Conservation (phyloP, 2,329 filamentous ascomycete genomes). For the Cladorrhinum sp. region DNA sequence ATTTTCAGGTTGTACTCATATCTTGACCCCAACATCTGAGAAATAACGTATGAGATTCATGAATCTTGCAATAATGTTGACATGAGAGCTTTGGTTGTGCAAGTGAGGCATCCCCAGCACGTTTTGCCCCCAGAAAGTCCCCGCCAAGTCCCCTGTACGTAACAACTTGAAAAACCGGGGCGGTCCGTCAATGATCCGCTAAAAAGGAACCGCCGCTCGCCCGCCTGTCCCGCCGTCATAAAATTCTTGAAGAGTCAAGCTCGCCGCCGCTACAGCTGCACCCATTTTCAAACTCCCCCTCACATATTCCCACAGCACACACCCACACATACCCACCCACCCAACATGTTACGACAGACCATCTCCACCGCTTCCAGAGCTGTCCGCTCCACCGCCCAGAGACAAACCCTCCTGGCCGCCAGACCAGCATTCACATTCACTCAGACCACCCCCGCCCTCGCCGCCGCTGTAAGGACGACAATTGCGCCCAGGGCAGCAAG, state of each 20-base stretch:
- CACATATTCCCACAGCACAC: neutral
- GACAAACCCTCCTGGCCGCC: conserved; percentile 30
- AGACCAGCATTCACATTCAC: conserved; percentile 41
- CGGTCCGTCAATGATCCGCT: conserved; percentile 24
- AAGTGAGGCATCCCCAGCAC: neutral
- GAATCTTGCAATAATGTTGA: no score
- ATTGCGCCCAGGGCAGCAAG: conserved; percentile 38
- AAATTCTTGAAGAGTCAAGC: conserved; percentile 17
- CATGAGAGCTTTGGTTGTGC: neutral
- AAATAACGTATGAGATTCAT: no score
- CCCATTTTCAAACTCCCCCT: neutral
- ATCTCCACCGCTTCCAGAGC: conserved; percentile 43
- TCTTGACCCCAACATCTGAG: no score
- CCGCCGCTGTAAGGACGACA: conserved; percentile 28
- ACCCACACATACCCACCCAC: conserved; percentile 8
- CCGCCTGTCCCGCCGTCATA: conserved; percentile 17
- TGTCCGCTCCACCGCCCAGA: conserved; percentile 40
- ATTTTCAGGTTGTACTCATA: no score
- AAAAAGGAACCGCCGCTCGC: conserved; percentile 6
- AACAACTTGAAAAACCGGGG: neutral
- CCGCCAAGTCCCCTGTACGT: neutral
- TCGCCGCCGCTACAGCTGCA: neutral
- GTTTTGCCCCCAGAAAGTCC: neutral
- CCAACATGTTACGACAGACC: conserved; percentile 46
- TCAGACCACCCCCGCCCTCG: conserved; percentile 30